Conservation (phyloP, 371 early-diverging fungal species). For the Mucor plumbeus region DNA sequence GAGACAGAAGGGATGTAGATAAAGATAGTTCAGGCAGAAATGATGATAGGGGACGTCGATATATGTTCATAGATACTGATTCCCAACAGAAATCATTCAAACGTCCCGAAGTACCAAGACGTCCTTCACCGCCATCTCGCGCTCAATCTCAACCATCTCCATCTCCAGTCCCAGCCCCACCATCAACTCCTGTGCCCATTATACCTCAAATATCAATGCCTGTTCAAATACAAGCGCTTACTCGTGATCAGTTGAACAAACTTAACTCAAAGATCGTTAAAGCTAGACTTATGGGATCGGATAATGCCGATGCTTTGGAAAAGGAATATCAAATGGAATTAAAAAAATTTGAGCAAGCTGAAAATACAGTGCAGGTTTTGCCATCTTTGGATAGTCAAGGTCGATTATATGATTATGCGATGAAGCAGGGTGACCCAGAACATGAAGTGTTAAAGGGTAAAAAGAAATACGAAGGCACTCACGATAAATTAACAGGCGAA, state of each 20-base stretch:
- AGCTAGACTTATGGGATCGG: slow-evolving; percentile 74
- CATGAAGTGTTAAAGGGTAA: slow-evolving; percentile 45
- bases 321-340: slow-evolving; percentile 67
- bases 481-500: slow-evolving; percentile 63
- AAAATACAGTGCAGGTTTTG: slow-evolving; percentile 45
- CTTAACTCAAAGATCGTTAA: slow-evolving; percentile 83
- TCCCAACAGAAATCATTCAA: slow-evolving; percentile 14
- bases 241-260: slow-evolving; percentile 82
- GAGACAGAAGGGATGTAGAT: slow-evolving; percentile 6
- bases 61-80: slow-evolving; percentile 42
- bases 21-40: slow-evolving; percentile 3
- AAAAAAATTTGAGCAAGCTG: slow-evolving; percentile 38
- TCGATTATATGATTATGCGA: slow-evolving; percentile 53
- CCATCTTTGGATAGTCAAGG: slow-evolving; percentile 76
- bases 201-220: neutral
- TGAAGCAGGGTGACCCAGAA: slow-evolving; percentile 18
- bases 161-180: neutral
- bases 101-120: slow-evolving; percentile 22
- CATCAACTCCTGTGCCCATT: slow-evolving; percentile 9
- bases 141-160: neutral
- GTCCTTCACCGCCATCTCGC: slow-evolving; percentile 6
- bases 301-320: slow-evolving; percentile 71
- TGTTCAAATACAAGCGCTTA: slow-evolving; percentile 33
- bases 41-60: slow-evolving; percentile 23
- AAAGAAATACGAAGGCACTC: slow-evolving; percentile 54